Conservation (phyloP, 1,139 yeast genomes). For the Protomyces gravidus region DNA sequence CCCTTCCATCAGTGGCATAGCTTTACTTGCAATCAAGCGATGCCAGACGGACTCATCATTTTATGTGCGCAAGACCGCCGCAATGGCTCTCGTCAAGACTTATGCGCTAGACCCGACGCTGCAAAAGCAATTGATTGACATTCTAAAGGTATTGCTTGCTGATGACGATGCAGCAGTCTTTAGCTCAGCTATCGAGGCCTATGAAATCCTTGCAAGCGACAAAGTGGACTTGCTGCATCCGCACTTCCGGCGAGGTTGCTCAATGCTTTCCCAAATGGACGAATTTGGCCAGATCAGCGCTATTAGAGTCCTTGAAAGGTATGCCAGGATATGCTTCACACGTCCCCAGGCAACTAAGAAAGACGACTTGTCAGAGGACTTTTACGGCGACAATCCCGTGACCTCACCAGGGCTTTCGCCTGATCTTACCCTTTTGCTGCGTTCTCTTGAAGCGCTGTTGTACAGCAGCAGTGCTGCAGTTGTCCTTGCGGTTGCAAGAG, state of each 20-base stretch:
- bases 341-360: constrained; percentile 27
- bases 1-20: constrained; percentile 73
- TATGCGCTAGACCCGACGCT: constrained; percentile 47
- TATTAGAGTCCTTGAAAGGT: constrained; percentile 62
- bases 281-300: constrained; percentile 68
- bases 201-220: constrained; percentile 53
- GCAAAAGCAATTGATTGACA: constrained; percentile 48
- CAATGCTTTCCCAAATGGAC: constrained; percentile 55
- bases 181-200: constrained; percentile 61
- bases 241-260: constrained; percentile 60
- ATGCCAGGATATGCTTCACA: constrained; percentile 56
- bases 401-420: constrained; percentile 42
- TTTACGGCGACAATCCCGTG: constrained; percentile 26
- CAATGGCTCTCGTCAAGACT: constrained; percentile 69
- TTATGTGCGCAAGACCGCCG: constrained; percentile 72
- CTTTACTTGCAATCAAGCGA: constrained; percentile 66
- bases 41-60: constrained; percentile 69
- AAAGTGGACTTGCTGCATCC: constrained; percentile 67
- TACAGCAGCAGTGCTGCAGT: constrained; percentile 40
- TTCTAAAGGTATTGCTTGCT: constrained; percentile 53
- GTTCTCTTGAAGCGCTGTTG: neutral
- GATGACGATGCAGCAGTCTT: constrained; percentile 67
- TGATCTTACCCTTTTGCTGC: constrained; percentile 41
- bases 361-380: constrained; percentile 29
- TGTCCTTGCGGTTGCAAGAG: constrained; percentile 56